Evolutionary conservation across 2,329 filamentous ascomycete species (phyloP), one percentile per base, ranked within the genome.

Genomic region (Epichloe coenophiala): DNA sequence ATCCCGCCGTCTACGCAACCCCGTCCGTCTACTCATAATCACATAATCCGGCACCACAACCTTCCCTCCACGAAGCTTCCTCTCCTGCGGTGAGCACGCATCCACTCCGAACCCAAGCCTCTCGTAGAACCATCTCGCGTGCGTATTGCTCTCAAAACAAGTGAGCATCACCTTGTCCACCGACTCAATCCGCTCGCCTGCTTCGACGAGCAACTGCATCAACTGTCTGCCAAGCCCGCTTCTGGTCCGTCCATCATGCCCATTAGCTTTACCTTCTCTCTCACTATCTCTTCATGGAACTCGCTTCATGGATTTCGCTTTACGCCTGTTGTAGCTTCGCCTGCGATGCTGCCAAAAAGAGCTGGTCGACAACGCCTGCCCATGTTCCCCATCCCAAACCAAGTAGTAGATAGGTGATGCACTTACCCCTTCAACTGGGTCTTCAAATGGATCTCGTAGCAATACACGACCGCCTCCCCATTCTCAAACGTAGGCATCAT

Each of bases 391-490:
- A 31, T 31, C 27, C 27, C 27, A 31, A 31, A 31, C 27, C 27
- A 31, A 31, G 27, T 31, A 31, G 27, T 31, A 31, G 27, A 31
- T 31, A 8, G 27, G 9, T 3, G 21, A 42, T 31, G 17, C 21
- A 65, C 67, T 54, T 63, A 78, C 68, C 81, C 74, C 56, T 78
- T 76, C 4, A 85, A 62, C 1, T 70, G 65, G 1, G 72, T 66
- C 38, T 70, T 65, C 3, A 90, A 73, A 60, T 91, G 86, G 37
- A 91, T 79, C 66, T 91, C 86, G 62, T 89, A 91, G 63, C 86
- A 83, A 64, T 89, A 91, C 19, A 88, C 61, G 2, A 89, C 84
- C 0, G 80, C 71, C 52, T 78, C 68, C 1, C 74, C 73, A 54
- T 82, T 78, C 60, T 88, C 84, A 58, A 77, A 77, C 2, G 81